Conservation (phyloP, 202 grass and related monocot genomes). For the Carex arenaria region DNA sequence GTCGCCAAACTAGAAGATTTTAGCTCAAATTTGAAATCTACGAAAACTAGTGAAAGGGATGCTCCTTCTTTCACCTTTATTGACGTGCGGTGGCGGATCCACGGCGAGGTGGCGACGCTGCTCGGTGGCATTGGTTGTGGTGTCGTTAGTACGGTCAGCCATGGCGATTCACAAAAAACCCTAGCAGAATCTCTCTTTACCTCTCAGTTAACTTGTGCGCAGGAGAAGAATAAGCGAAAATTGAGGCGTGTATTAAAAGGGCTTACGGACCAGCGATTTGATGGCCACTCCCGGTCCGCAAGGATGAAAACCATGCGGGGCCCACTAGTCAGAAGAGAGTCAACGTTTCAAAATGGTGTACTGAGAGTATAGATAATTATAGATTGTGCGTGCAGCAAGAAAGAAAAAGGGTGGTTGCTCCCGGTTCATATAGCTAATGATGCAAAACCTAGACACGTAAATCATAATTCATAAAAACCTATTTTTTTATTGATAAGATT, state of each 20-base stretch:
- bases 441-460: background rate
- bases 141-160: conserved; percentile 38
- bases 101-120: conserved; percentile 47
- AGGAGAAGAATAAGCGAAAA: conserved; percentile 1
- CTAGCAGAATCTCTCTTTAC: conserved; percentile 32
- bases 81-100: conserved; percentile 27
- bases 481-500: too few species aligned
- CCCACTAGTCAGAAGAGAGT: background rate
- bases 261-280: background rate
- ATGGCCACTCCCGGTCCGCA: conserved; percentile 7
- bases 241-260: conserved; percentile 24
- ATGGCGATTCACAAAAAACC: conserved; percentile 51
- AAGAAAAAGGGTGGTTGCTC: background rate
- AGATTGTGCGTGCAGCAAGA: background rate
- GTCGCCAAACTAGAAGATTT: conserved; percentile 27
- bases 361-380: background rate
- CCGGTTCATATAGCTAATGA: background rate
- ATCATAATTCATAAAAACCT: background rate
- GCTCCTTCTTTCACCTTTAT: conserved; percentile 38
- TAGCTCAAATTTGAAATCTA: conserved; percentile 24
- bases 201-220: background rate
- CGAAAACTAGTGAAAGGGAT: background rate
- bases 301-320: background rate
- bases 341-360: background rate
- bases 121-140: conserved; percentile 44